These are phyloP conservation scores for Cladosporium phlei DNA, from an alignment of 2,329 filamentous ascomycete genomes.

Conservation along the genomic window DNA sequence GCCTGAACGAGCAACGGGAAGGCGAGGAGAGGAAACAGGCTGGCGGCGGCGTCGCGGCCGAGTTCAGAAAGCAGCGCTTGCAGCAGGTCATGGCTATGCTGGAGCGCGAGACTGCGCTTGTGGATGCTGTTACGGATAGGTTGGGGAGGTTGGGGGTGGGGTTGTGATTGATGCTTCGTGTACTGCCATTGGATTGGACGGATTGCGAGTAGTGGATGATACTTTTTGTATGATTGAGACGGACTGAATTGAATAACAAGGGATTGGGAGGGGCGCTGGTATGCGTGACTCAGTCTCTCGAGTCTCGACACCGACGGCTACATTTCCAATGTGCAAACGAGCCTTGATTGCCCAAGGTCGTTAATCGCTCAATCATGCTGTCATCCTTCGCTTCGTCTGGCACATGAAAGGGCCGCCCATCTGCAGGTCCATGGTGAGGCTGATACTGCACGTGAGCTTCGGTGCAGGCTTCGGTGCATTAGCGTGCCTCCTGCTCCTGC, in stretches of 20 bases:
- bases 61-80: constrained; percentile 58
- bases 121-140: constrained; percentile 61
- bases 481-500: background rate
- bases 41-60: constrained; percentile 52
- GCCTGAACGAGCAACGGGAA: constrained; percentile 24
- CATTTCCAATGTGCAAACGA: too few relatives aligned
- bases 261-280: too few relatives aligned
- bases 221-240: too few relatives aligned
- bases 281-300: too few relatives aligned
- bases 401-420: too few relatives aligned
- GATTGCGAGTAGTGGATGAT: background rate
- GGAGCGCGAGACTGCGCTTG: constrained; percentile 62
- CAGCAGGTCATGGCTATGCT: constrained; percentile 59
- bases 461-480: constrained; percentile 6
- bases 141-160: constrained; percentile 50
- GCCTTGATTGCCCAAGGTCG: too few relatives aligned
- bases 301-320: too few relatives aligned
- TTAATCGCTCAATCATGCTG: too few relatives aligned
- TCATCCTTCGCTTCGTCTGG: too few relatives aligned
- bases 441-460: background rate
- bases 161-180: background rate
- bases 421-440: background rate
- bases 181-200: background rate
- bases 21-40: constrained; percentile 27
- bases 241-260: too few relatives aligned